Evolutionary conservation across 1,139 yeast species (phyloP), one percentile per base, ranked within the genome.

Genomic region (Saccharomyces hybrid): DNA sequence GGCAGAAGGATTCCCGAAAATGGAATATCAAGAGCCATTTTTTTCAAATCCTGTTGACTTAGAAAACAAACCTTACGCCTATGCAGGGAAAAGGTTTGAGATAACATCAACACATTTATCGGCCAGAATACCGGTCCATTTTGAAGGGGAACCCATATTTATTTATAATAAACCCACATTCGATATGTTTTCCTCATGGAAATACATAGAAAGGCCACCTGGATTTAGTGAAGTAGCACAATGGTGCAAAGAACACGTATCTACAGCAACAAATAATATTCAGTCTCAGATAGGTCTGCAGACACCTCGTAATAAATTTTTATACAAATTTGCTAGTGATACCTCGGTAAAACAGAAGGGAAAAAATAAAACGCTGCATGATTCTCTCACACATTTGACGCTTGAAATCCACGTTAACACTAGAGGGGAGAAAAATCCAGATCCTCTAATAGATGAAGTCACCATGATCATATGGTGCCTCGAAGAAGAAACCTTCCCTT

Each of bases 381-480:
- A 76, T 52, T 66, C 73, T 50, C 66, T 90, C 65, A 76, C 86
- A 0, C 75, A 81, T 27, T 70, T 90, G 38, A 75, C 79, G 9
- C 60, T 88, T 55, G 98, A 91, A 63, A 66, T 88, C 0, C 93
- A 85, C 68, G 83, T 80, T 0, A 78, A 78, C 53, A 80, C 87
- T 0, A 68, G 79, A 13, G 74, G 66, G 0, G 75, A 73, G 0
- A 70, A 76, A 47, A 68, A 74, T 8, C 95, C 97, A 0, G 84
- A 90, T 64, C 96, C 97, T 0, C 57, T 64, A 3, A 54, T 62
- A 1, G 95, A 93, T 66, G 74, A 80, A 1, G 74, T 91, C 0
- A 57, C 72, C 0, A 76, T 83, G 4, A 75, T 89, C 0, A 78
- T 86, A 60, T 90, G 93, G 84, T 75, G 76, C 14, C 77, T 79